Percentiles rank a stretch among this genome's conserved stretches.
Evolutionary conservation across 495 filamentous ascomycete species (phyloP).

Genomic region (Penicillium herquei): DNA sequence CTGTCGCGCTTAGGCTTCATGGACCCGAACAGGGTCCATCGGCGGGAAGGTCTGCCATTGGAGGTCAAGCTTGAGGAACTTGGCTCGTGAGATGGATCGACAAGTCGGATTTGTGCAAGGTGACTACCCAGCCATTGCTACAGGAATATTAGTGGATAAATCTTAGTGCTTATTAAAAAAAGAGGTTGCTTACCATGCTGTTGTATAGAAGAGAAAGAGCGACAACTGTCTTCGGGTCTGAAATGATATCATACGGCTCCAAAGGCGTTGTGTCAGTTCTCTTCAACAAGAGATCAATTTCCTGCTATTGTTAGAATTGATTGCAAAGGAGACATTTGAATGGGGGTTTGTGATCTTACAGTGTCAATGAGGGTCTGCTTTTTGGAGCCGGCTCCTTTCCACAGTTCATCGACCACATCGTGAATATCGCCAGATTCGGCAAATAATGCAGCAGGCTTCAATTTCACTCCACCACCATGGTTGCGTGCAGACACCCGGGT

Average conservation of each 20-base stretch:
- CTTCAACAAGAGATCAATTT: constrained; percentile 64
- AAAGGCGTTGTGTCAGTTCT: constrained; percentile 62
- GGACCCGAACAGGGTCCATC: constrained; percentile 75
- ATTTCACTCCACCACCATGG: constrained; percentile 36
- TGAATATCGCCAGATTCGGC: constrained; percentile 67
- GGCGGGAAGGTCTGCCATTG: constrained; percentile 49
- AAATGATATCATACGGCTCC: constrained; percentile 77
- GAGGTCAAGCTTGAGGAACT: constrained; percentile 36
- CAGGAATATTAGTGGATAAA: background rate
- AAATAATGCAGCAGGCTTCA: constrained; percentile 72
- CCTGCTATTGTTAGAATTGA: constrained; percentile 38
- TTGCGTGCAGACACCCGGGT: constrained; percentile 40
- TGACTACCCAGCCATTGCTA: constrained; percentile 88
- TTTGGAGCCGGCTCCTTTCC: constrained; percentile 38
- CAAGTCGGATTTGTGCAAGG: constrained; percentile 70
- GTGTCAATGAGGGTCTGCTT: constrained; percentile 41
- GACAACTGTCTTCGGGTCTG: constrained; percentile 80
- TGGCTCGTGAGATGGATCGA: constrained; percentile 47
- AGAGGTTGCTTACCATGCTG: constrained; percentile 64
- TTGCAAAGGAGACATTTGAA: background rate
- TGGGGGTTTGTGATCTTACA: constrained; percentile 20
- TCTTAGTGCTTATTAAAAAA: too few species aligned
- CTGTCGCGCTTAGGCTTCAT: constrained; percentile 56
- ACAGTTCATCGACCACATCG: constrained; percentile 62
- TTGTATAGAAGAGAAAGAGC: constrained; percentile 86